Conservation (phyloP, 2,329 filamentous ascomycete genomes). For the Scorias spongiosa region DNA sequence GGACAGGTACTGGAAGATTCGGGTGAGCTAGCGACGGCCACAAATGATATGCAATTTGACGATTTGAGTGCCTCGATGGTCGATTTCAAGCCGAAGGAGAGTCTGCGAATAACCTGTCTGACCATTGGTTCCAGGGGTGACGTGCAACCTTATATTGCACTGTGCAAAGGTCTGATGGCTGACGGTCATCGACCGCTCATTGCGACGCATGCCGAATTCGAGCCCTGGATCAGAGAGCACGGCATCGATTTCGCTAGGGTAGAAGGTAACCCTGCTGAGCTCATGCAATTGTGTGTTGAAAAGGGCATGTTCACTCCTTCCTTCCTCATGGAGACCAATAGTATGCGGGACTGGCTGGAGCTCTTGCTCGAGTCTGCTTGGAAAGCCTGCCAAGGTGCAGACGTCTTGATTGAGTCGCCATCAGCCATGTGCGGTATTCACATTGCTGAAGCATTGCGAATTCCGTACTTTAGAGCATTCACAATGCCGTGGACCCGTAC, state of each 20-base stretch:
- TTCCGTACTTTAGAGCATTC: slow-evolving; percentile 94
- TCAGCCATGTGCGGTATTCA: slow-evolving; percentile 97
- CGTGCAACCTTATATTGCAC: slow-evolving; percentile 91
- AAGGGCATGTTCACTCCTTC: slow-evolving; percentile 93
- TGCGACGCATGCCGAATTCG: slow-evolving; percentile 83
- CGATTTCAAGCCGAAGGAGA: slow-evolving; percentile 71
- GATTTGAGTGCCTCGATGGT: slow-evolving; percentile 76
- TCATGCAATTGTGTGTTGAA: slow-evolving; percentile 93
- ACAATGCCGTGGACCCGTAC: slow-evolving; percentile 99
- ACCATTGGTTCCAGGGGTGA: slow-evolving; percentile 94
- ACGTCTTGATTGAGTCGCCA: slow-evolving; percentile 86
- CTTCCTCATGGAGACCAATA: slow-evolving; percentile 79
- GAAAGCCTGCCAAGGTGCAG: slow-evolving; percentile 68
- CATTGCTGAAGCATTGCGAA: slow-evolving; percentile 80
- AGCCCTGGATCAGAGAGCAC: slow-evolving; percentile 75
- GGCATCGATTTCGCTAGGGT: slow-evolving; percentile 86
- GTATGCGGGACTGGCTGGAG: slow-evolving; percentile 91
- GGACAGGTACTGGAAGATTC: slow-evolving; percentile 9
- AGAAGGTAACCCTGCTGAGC: slow-evolving; percentile 77
- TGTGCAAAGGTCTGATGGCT: slow-evolving; percentile 77
- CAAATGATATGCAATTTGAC: slow-evolving; percentile 52
- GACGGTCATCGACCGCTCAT: slow-evolving; percentile 81
- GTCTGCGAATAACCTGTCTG: slow-evolving; percentile 75
- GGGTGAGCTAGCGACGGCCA: background rate
- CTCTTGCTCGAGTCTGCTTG: slow-evolving; percentile 71